Percentiles rank a stretch among this genome's conserved stretches.
Conservation (phyloP, 257 asterid species). For the Verbascum thapsus region DNA sequence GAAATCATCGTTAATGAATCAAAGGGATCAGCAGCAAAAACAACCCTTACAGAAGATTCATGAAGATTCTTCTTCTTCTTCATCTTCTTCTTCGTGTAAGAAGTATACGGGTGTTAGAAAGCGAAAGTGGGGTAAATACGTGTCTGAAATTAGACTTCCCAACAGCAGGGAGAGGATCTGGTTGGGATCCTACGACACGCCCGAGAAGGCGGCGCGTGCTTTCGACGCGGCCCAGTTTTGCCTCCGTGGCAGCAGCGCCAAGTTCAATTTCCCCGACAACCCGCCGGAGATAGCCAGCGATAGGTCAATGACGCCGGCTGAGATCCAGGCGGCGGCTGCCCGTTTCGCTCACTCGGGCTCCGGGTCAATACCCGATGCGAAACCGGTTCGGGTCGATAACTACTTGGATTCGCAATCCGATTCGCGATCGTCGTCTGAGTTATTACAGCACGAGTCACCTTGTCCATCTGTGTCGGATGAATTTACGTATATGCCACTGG, state of each 20-base stretch:
- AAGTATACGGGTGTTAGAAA: conserved; percentile 59
- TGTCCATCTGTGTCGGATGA: conserved; percentile 49
- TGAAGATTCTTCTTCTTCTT: conserved; percentile 10
- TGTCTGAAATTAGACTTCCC: conserved; percentile 66
- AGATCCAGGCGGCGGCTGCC: conserved; percentile 71
- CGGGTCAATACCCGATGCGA: background rate
- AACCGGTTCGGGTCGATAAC: conserved; percentile 33
- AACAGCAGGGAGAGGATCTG: conserved; percentile 75
- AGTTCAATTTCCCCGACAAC: conserved; percentile 57
- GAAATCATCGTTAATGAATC: conserved; percentile 33
- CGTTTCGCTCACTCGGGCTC: conserved; percentile 43
- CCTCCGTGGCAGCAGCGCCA: conserved; percentile 59
- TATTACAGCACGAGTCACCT: conserved; percentile 38
- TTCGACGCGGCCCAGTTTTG: conserved; percentile 72
- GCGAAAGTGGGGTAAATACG: conserved; percentile 80
- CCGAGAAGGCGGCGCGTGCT: conserved; percentile 75
- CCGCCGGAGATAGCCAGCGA: conserved; percentile 53
- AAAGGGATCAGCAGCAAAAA: conserved; percentile 3
- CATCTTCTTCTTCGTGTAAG: conserved; percentile 19
- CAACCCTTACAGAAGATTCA: background rate
- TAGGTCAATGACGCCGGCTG: conserved; percentile 48
- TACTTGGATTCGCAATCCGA: conserved; percentile 33
- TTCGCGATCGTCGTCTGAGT: conserved; percentile 35
- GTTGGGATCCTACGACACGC: conserved; percentile 70
- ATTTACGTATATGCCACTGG: conserved; percentile 48